Evolutionary conservation across 2,329 filamentous ascomycete species (phyloP), one percentile per base, ranked within the genome.

Genomic region (Hymenoscyphus repandus): DNA sequence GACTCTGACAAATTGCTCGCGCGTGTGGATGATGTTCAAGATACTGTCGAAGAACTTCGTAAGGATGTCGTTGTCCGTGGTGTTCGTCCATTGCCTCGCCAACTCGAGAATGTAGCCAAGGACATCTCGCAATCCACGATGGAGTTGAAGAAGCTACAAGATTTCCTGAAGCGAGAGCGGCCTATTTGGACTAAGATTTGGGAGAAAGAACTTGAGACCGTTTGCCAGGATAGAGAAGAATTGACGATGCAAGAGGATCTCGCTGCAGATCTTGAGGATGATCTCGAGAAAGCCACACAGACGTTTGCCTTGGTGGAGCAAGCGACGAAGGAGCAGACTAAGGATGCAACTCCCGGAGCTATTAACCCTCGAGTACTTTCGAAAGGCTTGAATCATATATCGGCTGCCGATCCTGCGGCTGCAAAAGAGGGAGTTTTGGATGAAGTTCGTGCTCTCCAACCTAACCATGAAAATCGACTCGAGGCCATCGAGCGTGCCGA

Each of bases 131-230:
- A 77, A 49, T 83, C 93, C 31, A 87, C 84, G 44, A 85, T 90
- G 64, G 91, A 96, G 64, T 82, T 99, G 56, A 93, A 89, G 78
- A 91, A 88, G 72, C 86, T 99, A 79, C 88, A 96, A 66, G 91
- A 96, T 13, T 95, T 88, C 73, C 80, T 99, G 72, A 85, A 84
- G 62, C 81, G 82, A 42, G 93, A 99, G 77, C 96, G 96, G 69
- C 93, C 93, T 0, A 77, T 96, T 51, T 99, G 93, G 92, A 96
- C 90, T 49, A 96, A 96, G 80, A 95, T 97, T 58, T 99, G 93
- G 93, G 92, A 97, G 78, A 91, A 95, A 71, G 91, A 97, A 69
- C 76, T 99, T 41, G 90, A 97, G 69, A 85, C 92, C 47, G 92
- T 99, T 2, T 97, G 93, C 71, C 90, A 95, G 67, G 93, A 96